Base-by-base conservation (phyloP, 768 basidiomycete species). In the Boletales sp. region DNA sequence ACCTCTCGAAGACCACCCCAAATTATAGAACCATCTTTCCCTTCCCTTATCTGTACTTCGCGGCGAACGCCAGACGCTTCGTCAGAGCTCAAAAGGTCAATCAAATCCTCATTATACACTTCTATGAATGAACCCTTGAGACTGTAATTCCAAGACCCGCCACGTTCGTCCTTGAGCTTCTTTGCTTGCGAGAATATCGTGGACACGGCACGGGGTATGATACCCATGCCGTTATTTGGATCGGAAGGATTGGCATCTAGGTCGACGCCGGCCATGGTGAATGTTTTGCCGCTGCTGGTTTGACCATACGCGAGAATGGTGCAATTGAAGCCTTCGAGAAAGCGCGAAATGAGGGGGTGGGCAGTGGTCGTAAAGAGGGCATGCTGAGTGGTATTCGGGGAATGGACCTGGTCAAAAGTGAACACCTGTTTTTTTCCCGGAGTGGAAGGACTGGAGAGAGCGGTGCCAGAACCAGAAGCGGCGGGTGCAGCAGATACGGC, bases 21-120 rank as follows among this genome's bases (percentile, higher is more conserved):
- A 49, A 97, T 88, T 57, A 99, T 99, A 58, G 89, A 84, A 9
- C 95, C 96, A 55, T 92, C 88, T 68, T 95, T 94, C 68, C 95
- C 94, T 74, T 99, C 96, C 54, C 96, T 78, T 66, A 99, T 98
- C 66, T 93, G 87, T 13, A 99, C 91, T 61, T 92, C 89, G 43
- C 92, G 84, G 50, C 84, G 79, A 11, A 71, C 77, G n/a, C 80
- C 83, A 32, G 71, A 74, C 8, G 72, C 68, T 49, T 90, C 87
- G 51, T 89, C 86, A 61, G 83, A 73, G 48, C 83, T 84, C 46
- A 99, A 77, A 45, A 99, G 77, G 75, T 99, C 96, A 66, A 98
- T 90, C 45, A 99, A 81, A 72, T 99, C 96, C 73, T 99, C 96
- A 70, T 99, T 98, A 72, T 99, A 98, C 46, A 99, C 82, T 77